Base-by-base conservation (phyloP, 139 green algal species). In the Tetradesmus lagerheimii region DNA sequence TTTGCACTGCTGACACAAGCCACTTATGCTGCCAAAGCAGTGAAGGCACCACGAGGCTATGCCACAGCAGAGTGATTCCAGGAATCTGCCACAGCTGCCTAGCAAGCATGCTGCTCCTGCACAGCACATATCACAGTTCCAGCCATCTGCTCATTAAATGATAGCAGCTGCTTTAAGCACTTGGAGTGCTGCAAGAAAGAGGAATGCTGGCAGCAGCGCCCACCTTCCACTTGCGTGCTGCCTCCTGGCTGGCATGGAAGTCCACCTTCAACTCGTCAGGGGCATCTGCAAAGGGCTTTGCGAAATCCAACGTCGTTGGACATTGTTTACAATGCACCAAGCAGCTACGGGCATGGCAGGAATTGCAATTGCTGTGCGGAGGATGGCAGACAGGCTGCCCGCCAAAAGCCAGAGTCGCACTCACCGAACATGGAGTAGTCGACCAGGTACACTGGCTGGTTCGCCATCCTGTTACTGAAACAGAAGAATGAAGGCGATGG, bases 231-330 rank as follows among this genome's bases (percentile, higher is more conserved):
- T 41, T 81, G 35, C 66, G 53, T n/a, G 84, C 84, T 41, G 66
- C 84, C 29, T 83, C 66, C 41, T 82, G 66, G 67, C 39, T 83
- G 25, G 38, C 41, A 47, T 14, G 1, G 57, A 82, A 89, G 35
- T 89, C 84, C 37, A 89, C 84, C n/a, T 38, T 66, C 23, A 93
- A 88, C 82, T 93, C 91, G 37, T 92, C 88, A 3, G 88, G 88
- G 5, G 88, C 87, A 80, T 93, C 90, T 67, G 57, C 57, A 67
- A 8, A 31, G 57, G n/a, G n/a, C n/a, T n/a, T n/a, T n/a, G n/a
- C n/a, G n/a, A n/a, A n/a, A n/a, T n/a, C n/a, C n/a, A n/a, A 29
- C 2, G 1, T 1, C 18, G n/a, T 18, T 6, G 20, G 57, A 31
- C 20, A 2, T 18, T 67, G 57, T 66, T 4, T 31, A n/a, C n/a